A percentile compares a stretch with the other conserved stretches of the same genome.
phyloP scores from a whole-genome alignment of 2,329 filamentous ascomycete species.

The Alternaria metachromatica region DNA sequence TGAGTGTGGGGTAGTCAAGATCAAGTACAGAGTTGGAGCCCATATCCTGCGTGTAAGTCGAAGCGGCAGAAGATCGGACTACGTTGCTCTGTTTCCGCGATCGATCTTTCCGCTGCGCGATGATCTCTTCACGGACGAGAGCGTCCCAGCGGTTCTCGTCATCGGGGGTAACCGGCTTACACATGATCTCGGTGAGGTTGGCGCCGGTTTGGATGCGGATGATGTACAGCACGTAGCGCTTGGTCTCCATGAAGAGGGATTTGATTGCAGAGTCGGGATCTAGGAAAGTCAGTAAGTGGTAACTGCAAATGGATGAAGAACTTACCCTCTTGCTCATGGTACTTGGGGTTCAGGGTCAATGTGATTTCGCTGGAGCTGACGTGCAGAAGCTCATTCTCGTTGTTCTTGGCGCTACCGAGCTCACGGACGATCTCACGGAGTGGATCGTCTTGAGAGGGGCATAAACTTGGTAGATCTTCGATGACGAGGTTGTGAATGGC shows the following conservation, averaged over 20 bases:
- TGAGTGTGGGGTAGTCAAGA: constrained; percentile 91
- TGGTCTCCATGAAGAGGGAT: constrained; percentile 96
- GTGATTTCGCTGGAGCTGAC: constrained; percentile 89
- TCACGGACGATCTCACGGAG: constrained; percentile 92
- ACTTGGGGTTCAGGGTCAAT: constrained; percentile 86
- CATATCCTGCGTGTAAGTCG: constrained; percentile 69
- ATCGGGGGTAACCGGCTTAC: constrained; percentile 84
- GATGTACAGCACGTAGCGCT: constrained; percentile 95
- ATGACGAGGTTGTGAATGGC: constrained; percentile 90
- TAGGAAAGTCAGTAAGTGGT: constrained; percentile 40
- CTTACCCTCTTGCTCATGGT: constrained; percentile 79
- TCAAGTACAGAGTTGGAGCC: constrained; percentile 70
- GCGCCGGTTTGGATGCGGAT: constrained; percentile 92
- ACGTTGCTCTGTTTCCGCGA: constrained; percentile 57
- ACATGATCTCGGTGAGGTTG: constrained; percentile 93
- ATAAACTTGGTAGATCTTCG: constrained; percentile 77
- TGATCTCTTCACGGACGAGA: constrained; percentile 81
- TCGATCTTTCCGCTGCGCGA: constrained; percentile 45
- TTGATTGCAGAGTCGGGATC: constrained; percentile 94
- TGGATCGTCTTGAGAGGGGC: constrained; percentile 81
- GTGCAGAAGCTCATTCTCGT: constrained; percentile 89
- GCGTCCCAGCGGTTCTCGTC: constrained; percentile 89
- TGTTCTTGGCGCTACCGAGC: constrained; percentile 93
- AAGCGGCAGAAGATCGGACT: constrained; percentile 84
- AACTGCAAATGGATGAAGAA: not conserved